Base-by-base conservation (phyloP, 257 asterid species). In the Cynanchum wilfordii region DNA sequence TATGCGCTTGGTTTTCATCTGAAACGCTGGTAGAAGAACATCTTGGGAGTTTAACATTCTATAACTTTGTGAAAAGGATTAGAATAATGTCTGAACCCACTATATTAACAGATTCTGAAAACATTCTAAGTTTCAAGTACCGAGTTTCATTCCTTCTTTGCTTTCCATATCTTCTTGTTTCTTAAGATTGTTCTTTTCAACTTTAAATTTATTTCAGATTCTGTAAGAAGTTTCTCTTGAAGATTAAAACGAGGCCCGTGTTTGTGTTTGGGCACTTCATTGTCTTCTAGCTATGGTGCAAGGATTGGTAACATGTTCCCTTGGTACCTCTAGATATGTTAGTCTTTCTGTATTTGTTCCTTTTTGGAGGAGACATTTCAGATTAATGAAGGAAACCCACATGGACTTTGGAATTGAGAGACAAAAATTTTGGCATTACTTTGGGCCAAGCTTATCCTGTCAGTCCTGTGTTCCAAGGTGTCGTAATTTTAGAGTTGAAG, bases 401-500 rank as follows among this genome's bases (percentile, higher is more conserved):
- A 44, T 70, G 38, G 74, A 73, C 78, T 78, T 79, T 76, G 89
- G 88, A 74, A 70, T 74, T 75, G 87, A 78, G 68, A 80, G 82
- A 42, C 83, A 78, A 15, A 80, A 74, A 69, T 60, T 65, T 66
- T 83, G 79, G 81, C 79, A 85, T 75, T 74, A 71, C 51, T 73
- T 54, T 69, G 71, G 85, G 75, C 80, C 79, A 82, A 56, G 67
- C 19, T 70, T 77, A 68, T 79, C 83, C 38, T 82, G 83, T 80
- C 85, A 70, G 44, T 71, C 58, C 72, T 76, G 71, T 64, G 22
- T 68, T 58, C 73, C 81, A 72, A 85, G 62, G 38, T 80, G 78
- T n/a, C 78, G 88, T 77, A 77, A 76, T 71, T 75, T 84, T 80
- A 90, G 88, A 78, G 96, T 81, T 76, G 83, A 78, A 73, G 98